A percentile compares a stretch with the other conserved stretches of the same genome.
phyloP scores from a whole-genome alignment of 352 stramenopile genomes.

The Phytophthora pistaciae region DNA sequence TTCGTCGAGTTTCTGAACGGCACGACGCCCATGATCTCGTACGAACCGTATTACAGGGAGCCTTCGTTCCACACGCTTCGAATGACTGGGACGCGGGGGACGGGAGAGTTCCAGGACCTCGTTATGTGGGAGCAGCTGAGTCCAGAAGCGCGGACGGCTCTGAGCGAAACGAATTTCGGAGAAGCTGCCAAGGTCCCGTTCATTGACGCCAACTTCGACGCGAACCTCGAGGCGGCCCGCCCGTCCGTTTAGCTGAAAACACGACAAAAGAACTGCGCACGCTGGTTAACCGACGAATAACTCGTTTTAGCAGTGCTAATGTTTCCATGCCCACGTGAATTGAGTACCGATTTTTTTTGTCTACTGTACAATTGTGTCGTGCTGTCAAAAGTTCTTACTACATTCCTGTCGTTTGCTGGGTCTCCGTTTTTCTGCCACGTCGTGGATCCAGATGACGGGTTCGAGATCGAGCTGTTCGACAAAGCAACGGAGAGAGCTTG shows the following conservation, averaged over 20 bases:
- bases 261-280: too few species aligned
- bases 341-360: too few species aligned
- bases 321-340: too few species aligned
- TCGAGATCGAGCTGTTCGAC: constrained; percentile 21
- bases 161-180: constrained; percentile 24
- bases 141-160: constrained; percentile 17
- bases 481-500: constrained; percentile 5
- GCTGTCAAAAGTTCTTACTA: constrained; percentile 9
- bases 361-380: too few species aligned
- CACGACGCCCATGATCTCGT: constrained; percentile 22
- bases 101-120: constrained; percentile 6
- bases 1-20: constrained; percentile 42
- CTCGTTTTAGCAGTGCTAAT: too few species aligned
- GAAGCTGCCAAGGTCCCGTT: too few species aligned
- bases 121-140: constrained; percentile 21
- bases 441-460: constrained; percentile 5
- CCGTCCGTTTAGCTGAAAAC: not conserved
- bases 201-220: constrained; percentile 1
- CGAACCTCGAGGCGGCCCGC: not conserved
- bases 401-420: not conserved
- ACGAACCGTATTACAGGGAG: not conserved
- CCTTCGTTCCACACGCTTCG: constrained; percentile 13
- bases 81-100: not conserved
- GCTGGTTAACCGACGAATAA: too few species aligned
- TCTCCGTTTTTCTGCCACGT: constrained; percentile 9